These are phyloP conservation scores for Lignosus rhinocerotis DNA, from an alignment of 1,284 basidiomycete genomes.

Conservation along the genomic window DNA sequence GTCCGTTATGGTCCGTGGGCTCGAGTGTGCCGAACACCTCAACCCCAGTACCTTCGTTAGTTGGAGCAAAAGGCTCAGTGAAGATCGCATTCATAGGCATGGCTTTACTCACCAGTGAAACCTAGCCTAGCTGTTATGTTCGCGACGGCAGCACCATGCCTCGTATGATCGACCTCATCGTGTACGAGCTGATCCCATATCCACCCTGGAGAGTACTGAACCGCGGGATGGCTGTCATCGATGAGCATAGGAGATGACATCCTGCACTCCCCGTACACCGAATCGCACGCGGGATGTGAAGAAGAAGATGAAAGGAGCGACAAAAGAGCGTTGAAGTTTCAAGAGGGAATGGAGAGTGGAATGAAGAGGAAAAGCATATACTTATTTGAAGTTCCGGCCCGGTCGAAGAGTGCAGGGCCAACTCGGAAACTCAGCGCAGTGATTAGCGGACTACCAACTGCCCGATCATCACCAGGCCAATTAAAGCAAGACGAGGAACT, in stretches of 20 bases:
- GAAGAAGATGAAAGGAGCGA: too few relatives aligned
- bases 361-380: too few relatives aligned
- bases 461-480: too few relatives aligned
- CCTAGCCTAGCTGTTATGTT: conserved; percentile 4
- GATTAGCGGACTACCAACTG: too few relatives aligned
- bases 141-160: conserved; percentile 9
- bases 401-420: too few relatives aligned
- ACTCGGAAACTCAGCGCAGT: too few relatives aligned
- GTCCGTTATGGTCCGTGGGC: conserved; percentile 4
- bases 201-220: conserved; percentile 19
- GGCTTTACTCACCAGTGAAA: conserved; percentile 13
- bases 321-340: too few relatives aligned
- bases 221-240: conserved; percentile 14
- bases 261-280: background rate
- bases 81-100: background rate
- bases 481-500: too few relatives aligned
- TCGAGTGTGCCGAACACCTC: conserved; percentile 15
- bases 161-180: conserved; percentile 16
- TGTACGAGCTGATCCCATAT: conserved; percentile 13
- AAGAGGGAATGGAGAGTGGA: too few relatives aligned
- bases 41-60: conserved; percentile 10
- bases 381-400: too few relatives aligned
- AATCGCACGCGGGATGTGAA: too few relatives aligned
- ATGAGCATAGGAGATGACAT: conserved; percentile 9
- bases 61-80: background rate